Evolutionary conservation across 306 rosid species (phyloP).

Genomic region (Begonia loranthoides): DNA sequence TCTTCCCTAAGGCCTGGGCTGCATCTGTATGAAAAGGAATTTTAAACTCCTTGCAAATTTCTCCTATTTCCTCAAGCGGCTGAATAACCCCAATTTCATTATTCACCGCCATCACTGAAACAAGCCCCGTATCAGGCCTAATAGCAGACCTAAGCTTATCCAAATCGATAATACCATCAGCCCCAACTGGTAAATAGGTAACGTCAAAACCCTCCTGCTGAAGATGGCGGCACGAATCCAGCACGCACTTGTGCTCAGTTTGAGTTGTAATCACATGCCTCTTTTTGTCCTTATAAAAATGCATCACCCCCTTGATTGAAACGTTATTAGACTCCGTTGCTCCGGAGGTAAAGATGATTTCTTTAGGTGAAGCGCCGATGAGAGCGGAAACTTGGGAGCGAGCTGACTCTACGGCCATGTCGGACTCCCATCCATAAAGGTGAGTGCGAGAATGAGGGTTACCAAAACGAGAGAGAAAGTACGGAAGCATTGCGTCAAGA

Average conservation of each 20-base stretch:
- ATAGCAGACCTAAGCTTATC: constrained; percentile 51
- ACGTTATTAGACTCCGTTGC: constrained; percentile 87
- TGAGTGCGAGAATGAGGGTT: constrained; percentile 94
- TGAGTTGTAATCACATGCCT: constrained; percentile 72
- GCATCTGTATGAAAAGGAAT: constrained; percentile 90
- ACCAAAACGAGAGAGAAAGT: constrained; percentile 48
- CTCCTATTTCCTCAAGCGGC: constrained; percentile 74
- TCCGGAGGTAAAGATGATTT: constrained; percentile 77
- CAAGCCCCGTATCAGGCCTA: constrained; percentile 70
- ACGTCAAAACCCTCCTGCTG: constrained; percentile 87
- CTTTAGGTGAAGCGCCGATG: constrained; percentile 67
- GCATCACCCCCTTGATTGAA: constrained; percentile 72
- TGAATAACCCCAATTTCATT: constrained; percentile 92
- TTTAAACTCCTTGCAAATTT: constrained; percentile 58
- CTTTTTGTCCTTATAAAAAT: constrained; percentile 74
- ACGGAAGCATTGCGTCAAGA: constrained; percentile 88
- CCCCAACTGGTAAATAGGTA: constrained; percentile 60
- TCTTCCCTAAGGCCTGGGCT: constrained; percentile 90
- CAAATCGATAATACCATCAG: constrained; percentile 62
- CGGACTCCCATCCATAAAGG: constrained; percentile 92
- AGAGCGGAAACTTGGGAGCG: constrained; percentile 67
- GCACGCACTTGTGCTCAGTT: constrained; percentile 95
- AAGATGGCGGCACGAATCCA: constrained; percentile 83
- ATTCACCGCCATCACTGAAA: constrained; percentile 88
- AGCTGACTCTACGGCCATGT: constrained; percentile 68